phyloP scores from a whole-genome alignment of 2,329 filamentous ascomycete genomes.

The Neonectria faginata region DNA sequence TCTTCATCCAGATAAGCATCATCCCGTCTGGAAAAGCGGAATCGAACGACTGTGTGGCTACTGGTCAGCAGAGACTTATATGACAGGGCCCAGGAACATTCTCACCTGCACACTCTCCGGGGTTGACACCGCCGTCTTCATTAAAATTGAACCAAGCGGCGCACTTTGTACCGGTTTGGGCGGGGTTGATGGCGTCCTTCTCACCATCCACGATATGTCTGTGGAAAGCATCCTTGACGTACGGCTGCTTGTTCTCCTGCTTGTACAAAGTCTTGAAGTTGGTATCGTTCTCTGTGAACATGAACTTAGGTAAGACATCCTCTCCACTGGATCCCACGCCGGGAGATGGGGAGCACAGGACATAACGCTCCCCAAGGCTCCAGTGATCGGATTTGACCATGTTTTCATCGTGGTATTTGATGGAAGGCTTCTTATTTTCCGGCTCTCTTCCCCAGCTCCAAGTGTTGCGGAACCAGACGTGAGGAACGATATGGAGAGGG shows the following conservation, averaged over 20 bases:
- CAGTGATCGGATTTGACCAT: conserved; percentile 82
- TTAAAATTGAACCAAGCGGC: conserved; percentile 94
- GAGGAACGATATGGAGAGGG: conserved; percentile 91
- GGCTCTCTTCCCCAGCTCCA: conserved; percentile 93
- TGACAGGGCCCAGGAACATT: conserved; percentile 46
- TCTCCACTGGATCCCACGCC: conserved; percentile 82
- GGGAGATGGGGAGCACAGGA: conserved; percentile 89
- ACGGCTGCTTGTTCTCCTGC: conserved; percentile 81
- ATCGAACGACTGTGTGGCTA: conserved; percentile 77
- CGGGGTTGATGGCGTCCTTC: conserved; percentile 84
- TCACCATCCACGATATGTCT: conserved; percentile 85
- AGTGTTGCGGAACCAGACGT: conserved; percentile 97
- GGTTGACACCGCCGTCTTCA: conserved; percentile 85
- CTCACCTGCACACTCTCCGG: conserved; percentile 90
- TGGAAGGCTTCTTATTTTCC: conserved; percentile 81
- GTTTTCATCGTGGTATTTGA: conserved; percentile 73
- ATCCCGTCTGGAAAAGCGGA: conserved; percentile 82
- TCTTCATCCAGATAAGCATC: conserved; percentile 91
- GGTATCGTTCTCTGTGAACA: conserved; percentile 97
- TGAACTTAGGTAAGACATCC: conserved; percentile 84
- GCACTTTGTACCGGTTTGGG: conserved; percentile 84
- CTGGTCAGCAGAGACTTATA: conserved; percentile 2
- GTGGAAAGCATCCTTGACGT: conserved; percentile 97
- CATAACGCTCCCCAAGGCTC: conserved; percentile 83
- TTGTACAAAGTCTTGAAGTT: conserved; percentile 84